Evolutionary conservation across 495 filamentous ascomycete species (phyloP), one percentile per base, ranked within the genome.

Genomic region (Amphirosellinia nigrospora): DNA sequence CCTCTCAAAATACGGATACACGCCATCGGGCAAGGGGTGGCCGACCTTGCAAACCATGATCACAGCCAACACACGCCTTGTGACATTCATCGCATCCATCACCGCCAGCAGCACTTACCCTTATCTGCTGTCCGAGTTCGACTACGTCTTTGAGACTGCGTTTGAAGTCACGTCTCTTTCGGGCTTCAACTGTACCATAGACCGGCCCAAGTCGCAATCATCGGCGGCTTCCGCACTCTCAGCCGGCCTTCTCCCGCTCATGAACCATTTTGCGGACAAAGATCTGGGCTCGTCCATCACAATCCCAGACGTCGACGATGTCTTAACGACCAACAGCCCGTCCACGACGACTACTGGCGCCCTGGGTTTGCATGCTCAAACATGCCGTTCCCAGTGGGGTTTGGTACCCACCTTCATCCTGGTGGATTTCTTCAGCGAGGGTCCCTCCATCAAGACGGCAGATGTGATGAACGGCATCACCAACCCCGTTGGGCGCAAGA

Each of bases 241-340:
- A 0, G 70, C 74, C 0, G 81, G 80, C 11, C 71, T 82, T 26
- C 71, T 94, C 59, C 86, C 89, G 0, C 79, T 93, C 7, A 81
- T 93, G 80, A 94, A 94, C 82, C 91, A 93, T 77, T 93, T 93
- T 74, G 76, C 89, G 71, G 88, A 92, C 76, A 83, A 85, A 43
- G 79, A 82, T 26, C 83, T 91, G 21, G 83, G 83, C 53, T 84
- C 86, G 28, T 86, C 86, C 9, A 81, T 90, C 53, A 76, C 80
- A 68, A 77, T 91, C 4, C 90, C 91, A 0, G 86, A 90, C 71
- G 82, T 85, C 13, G 75, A 72, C 30, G 76, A 83, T 64, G 86
- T 89, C 45, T 72, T 71, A 1, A 83, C 74, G 3, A 92, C 91
- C 4, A 94, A 93, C 70, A 77, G 70, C 58, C 77, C 82, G 1